These are phyloP conservation scores for Ceratocystis eucalypticola DNA, from an alignment of 2,329 filamentous ascomycete genomes.

Conservation along the genomic window DNA sequence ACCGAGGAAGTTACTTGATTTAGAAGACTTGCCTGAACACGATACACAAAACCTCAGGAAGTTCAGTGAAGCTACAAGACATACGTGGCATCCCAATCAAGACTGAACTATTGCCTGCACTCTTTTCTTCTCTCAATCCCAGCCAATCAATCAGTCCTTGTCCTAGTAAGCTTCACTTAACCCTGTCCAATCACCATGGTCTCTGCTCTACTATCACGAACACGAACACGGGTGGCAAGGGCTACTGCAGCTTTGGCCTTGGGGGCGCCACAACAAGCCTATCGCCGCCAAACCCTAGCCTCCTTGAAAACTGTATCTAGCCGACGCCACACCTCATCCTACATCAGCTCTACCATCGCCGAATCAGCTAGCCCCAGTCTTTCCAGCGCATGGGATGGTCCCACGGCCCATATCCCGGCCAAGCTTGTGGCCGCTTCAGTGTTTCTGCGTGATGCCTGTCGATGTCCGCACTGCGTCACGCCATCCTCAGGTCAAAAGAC, in stretches of 20 bases:
- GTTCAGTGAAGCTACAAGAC: neutral
- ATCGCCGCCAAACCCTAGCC: neutral
- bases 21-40: neutral
- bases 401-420: slow-evolving; percentile 1
- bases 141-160: neutral
- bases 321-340: neutral
- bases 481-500: slow-evolving; percentile 47
- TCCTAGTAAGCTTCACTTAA: neutral
- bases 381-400: slow-evolving; percentile 2
- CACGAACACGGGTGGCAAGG: neutral
- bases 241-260: neutral
- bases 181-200: neutral
- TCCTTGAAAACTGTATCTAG: neutral
- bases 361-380: neutral
- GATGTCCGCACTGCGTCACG: slow-evolving; percentile 40
- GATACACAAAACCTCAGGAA: neutral
- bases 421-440: slow-evolving; percentile 15
- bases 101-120: too few relatives aligned
- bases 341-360: neutral
- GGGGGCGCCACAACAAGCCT: neutral
- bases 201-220: neutral
- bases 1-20: neutral
- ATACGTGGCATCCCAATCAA: neutral
- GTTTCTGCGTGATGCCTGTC: slow-evolving; percentile 41
- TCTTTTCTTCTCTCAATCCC: neutral